Base-by-base conservation (phyloP, 768 basidiomycete species). In the Cystobasidium ongulense region DNA sequence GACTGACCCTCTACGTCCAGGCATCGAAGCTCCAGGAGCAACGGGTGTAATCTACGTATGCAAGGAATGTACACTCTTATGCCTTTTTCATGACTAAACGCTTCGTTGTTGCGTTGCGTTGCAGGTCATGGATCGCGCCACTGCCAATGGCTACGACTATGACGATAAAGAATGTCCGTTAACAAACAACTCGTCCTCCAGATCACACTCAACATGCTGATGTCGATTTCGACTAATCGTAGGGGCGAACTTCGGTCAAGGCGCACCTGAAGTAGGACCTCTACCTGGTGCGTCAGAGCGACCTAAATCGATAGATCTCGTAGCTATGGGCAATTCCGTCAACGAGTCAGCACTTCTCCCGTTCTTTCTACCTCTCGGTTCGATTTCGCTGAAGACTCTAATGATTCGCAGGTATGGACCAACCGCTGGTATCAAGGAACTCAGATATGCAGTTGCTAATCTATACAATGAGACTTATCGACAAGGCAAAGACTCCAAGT, bases 391-490 rank as follows among this genome's bases (percentile, higher is more conserved):
- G 43, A 29, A 7, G 17, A 31, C 31, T 10, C 17, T 8, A 21
- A 10, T 39, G 63, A 87, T 88, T 35, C 83, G 90, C 75, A 92
- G 94, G 81, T 96, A 96, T 78, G 93, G 91, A 1, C 92, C 94
- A 0, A 95, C 94, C 4, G 90, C 91, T 0, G 93, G 93, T 38
- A 88, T 95, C 38, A 93, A 89, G 83, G 87, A 67, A 17, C 87
- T 97, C 25, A 86, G 94, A 33, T 88, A 92, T 80, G 91, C 92
- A 1, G 93, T 97, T 35, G 94, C 94, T 13, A 83, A 89, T 75
- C 81, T 93, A 63, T 97, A 97, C 84, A 97, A 97, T 80, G 83
- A 85, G 63, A 90, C 89, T 1, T 95, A 95, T 80, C 87, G 94
- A 38, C 81, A 89, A 77, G 90, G 87, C 59, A 94, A 90, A 82